These are phyloP conservation scores for Botrytis hyacinthi DNA, from an alignment of 2,329 filamentous ascomycete genomes.

Conservation along the genomic window DNA sequence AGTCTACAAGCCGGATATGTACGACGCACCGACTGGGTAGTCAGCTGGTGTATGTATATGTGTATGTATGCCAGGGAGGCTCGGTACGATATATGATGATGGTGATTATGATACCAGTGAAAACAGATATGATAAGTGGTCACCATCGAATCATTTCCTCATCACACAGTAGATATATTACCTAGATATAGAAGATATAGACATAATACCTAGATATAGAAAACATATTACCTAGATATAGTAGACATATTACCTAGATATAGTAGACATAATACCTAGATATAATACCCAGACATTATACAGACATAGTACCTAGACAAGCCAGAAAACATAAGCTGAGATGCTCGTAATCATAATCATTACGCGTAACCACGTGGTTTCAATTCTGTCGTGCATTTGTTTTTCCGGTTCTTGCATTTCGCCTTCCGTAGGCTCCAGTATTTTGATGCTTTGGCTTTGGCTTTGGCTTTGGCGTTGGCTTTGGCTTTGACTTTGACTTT, in stretches of 20 bases:
- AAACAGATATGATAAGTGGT: background rate
- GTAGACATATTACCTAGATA: too few relatives aligned
- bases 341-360: background rate
- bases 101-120: background rate
- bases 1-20: too few relatives aligned
- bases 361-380: background rate
- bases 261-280: too few relatives aligned
- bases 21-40: too few relatives aligned
- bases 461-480: too few relatives aligned
- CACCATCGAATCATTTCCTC: background rate
- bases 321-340: background rate
- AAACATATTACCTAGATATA: too few relatives aligned
- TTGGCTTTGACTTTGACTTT: background rate
- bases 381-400: background rate
- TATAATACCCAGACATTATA: too few relatives aligned
- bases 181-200: too few relatives aligned
- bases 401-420: background rate
- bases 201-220: too few relatives aligned
- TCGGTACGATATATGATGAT: background rate
- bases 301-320: too few relatives aligned
- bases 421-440: constrained; percentile 3
- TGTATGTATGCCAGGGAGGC: too few relatives aligned
- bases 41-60: too few relatives aligned
- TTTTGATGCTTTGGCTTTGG: background rate
- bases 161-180: background rate